Evolutionary conservation across 805 yeast genomes (phyloP), one percentile per base, ranked within the genome.

Genomic region (Nematodospora valgi): DNA sequence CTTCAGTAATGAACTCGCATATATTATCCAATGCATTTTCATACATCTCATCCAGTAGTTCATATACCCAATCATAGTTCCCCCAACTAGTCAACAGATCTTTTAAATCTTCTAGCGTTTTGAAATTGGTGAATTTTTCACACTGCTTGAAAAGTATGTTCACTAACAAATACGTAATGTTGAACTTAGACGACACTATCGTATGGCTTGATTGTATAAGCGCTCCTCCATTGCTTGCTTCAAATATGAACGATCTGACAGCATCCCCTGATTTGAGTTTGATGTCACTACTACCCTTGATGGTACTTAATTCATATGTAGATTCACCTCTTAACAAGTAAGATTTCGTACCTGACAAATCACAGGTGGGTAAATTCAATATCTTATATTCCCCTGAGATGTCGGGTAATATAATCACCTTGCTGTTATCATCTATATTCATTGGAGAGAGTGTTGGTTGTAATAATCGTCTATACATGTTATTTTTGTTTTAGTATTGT

Each of bases 31-130:
- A 41, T 4, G 58, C 42, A 0, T 20, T 19, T 12, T 43, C 39
- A 16, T 67, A 41, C 5, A 45, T 9, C 3, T 39, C 40, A 30
- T 58, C 53, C 4, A 59, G 56, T 1, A 49, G 26, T 5, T 52
- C 50, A 6, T 55, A 41, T 5, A 64, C 43, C 46, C 56, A 48
- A 14, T 57, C 62, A 14, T 54, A 59, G 12, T 43, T 53, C 23
- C 53, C 53, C 38, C 47, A 46, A 34, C 43, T 44, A 30, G 51
- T 48, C 20, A 67, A 40, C 12, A 47, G 41, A 43, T 72, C 78
- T 6, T 56, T 47, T 4, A 75, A 43, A 47, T 75, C 80, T 15
- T 75, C 77, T 11, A 61, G 44, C 0, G 70, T 52, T 38, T 65
- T 39, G 44, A 58, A 53, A 28, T 73, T 46, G 29, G 41, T 32